Conservation (phyloP, 495 filamentous ascomycete genomes). For the Recurvomyces mirabilis region DNA sequence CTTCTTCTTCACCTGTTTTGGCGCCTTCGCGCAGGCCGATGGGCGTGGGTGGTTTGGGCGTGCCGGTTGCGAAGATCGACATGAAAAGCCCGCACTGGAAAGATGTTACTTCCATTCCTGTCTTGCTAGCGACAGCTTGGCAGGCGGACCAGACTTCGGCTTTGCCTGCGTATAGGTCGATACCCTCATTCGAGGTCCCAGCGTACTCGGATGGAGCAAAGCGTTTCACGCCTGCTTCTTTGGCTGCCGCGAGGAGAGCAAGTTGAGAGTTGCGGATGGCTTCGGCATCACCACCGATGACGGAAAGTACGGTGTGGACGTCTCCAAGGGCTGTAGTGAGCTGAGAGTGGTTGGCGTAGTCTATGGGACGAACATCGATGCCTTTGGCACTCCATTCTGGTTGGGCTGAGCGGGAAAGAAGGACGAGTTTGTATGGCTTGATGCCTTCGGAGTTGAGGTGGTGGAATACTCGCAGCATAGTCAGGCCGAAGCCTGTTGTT, state of each 20-base stretch:
- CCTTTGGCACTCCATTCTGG: constrained; percentile 15
- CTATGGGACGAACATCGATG: constrained; percentile 15
- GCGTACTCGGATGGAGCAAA: constrained; percentile 25
- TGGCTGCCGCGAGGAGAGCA: constrained; percentile 17
- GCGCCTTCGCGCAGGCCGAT: constrained; percentile 10
- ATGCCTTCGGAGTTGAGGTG: constrained; percentile 7
- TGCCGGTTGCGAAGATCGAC: constrained; percentile 15
- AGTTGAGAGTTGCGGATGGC: constrained; percentile 14
- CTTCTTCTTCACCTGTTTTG: constrained; percentile 17
- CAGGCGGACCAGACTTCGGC: constrained; percentile 17
- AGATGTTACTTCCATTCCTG: constrained; percentile 17
- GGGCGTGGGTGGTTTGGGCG: constrained; percentile 11
- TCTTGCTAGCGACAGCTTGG: background rate
- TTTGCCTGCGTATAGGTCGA: constrained; percentile 17
- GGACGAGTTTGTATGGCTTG: constrained; percentile 12
- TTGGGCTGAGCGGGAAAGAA: constrained; percentile 17
- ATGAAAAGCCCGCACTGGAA: constrained; percentile 22
- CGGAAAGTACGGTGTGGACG: constrained; percentile 21
- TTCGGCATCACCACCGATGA: constrained; percentile 8
- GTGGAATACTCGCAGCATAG: constrained; percentile 15
- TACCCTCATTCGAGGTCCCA: background rate
- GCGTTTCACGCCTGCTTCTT: constrained; percentile 22
- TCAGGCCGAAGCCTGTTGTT: constrained; percentile 17
- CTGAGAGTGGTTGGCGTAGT: constrained; percentile 19
- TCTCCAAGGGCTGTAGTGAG: constrained; percentile 17